Conservation (phyloP, 2,329 filamentous ascomycete genomes). For the Colletotrichum navitas region DNA sequence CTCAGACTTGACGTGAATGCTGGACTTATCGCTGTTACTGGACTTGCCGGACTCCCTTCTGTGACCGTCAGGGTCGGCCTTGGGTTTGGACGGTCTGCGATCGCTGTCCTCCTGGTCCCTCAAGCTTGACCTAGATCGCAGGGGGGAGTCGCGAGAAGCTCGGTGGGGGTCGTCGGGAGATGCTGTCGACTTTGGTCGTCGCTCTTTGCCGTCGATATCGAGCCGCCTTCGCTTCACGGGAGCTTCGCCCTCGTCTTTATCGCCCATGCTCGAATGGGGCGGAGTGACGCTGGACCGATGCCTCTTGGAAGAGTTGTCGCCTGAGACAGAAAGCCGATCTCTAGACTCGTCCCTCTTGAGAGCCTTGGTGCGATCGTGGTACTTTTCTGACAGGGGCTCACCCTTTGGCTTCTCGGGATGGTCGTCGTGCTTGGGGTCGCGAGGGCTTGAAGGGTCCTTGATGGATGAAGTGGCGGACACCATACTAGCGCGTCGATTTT, state of each 20-base stretch:
- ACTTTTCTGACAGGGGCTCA: conserved; percentile 63
- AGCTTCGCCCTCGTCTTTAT: conserved; percentile 66
- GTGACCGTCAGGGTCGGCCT: conserved; percentile 53
- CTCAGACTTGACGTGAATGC: conserved; percentile 70
- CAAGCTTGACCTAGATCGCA: conserved; percentile 49
- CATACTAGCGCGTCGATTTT: conserved; percentile 70
- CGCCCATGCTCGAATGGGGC: conserved; percentile 63
- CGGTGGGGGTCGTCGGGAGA: conserved; percentile 61
- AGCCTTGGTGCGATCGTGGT: conserved; percentile 71
- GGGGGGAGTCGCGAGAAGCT: conserved; percentile 26
- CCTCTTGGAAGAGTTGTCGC: conserved; percentile 68
- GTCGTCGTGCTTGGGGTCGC: conserved; percentile 64
- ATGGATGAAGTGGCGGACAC: conserved; percentile 66
- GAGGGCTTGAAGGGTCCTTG: conserved; percentile 66
- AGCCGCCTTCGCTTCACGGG: conserved; percentile 69
- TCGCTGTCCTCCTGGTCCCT: conserved; percentile 59
- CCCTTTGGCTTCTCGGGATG: conserved; percentile 60
- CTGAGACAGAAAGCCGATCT: conserved; percentile 64
- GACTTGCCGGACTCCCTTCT: conserved; percentile 59
- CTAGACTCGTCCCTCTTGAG: conserved; percentile 72
- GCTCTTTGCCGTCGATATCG: conserved; percentile 66
- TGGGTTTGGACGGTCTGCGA: conserved; percentile 49
- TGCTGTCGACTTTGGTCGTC: conserved; percentile 56
- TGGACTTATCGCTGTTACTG: conserved; percentile 58
- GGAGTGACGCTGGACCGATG: conserved; percentile 71